Conservation (phyloP, 2,329 filamentous ascomycete species). For the Cladobotryum mycophilum region DNA sequence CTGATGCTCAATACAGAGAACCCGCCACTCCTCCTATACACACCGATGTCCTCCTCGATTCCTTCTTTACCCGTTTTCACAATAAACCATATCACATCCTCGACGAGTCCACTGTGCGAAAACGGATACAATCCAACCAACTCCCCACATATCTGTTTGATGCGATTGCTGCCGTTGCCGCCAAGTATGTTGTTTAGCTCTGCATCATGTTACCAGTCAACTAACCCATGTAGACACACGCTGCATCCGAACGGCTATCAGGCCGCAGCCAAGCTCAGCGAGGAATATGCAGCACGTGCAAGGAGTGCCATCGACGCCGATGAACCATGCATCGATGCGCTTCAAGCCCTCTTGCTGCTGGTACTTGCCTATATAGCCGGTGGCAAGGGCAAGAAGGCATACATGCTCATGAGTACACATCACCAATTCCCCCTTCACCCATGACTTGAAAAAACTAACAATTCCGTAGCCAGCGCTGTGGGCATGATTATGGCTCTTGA, state of each 20-base stretch:
- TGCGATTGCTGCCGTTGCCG: slow-evolving; percentile 56
- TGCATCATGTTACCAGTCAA: not conserved
- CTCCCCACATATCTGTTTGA: slow-evolving; percentile 50
- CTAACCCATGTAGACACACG: slow-evolving; percentile 47
- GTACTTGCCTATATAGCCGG: slow-evolving; percentile 69
- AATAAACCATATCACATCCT: slow-evolving; percentile 77
- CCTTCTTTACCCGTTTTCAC: slow-evolving; percentile 74
- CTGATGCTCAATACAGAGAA: slow-evolving; percentile 29
- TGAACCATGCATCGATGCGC: slow-evolving; percentile 69
- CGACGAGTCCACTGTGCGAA: slow-evolving; percentile 68
- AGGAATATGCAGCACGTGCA: slow-evolving; percentile 66
- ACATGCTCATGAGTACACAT: slow-evolving; percentile 70
- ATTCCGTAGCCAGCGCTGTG: slow-evolving; percentile 32
- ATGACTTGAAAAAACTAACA: too few relatives aligned
- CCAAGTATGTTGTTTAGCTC: slow-evolving; percentile 42
- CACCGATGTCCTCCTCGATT: slow-evolving; percentile 62
- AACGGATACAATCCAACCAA: slow-evolving; percentile 63
- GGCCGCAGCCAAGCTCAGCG: slow-evolving; percentile 59
- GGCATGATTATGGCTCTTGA: slow-evolving; percentile 81
- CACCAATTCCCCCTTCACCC: not conserved
- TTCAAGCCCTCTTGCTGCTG: slow-evolving; percentile 71
- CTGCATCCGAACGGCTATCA: slow-evolving; percentile 61
- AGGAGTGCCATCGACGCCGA: slow-evolving; percentile 69
- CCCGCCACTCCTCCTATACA: slow-evolving; percentile 42
- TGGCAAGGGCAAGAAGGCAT: slow-evolving; percentile 76